A percentile compares a stretch with the other conserved stretches of the same genome.
These are phyloP conservation scores for Chlamydomonas asymmetrica DNA, from an alignment of 139 green algal genomes.

Conservation along the genomic window DNA sequence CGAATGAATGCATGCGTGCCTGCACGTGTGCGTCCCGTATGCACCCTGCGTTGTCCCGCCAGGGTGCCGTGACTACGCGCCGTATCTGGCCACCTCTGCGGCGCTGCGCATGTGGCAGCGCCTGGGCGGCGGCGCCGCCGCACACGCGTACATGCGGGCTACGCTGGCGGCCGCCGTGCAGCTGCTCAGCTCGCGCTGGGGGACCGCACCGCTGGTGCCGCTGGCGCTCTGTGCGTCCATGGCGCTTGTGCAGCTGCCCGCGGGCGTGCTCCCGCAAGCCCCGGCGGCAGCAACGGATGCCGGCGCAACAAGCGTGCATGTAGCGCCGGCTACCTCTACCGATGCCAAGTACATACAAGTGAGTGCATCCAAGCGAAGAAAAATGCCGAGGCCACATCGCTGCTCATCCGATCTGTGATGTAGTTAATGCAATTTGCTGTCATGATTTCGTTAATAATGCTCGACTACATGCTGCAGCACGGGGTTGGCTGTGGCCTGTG, in stretches of 20 bases:
- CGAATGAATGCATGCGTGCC: no score
- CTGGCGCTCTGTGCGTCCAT: constrained; percentile 50
- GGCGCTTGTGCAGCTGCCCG: constrained; percentile 55
- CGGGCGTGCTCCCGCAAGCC: no score
- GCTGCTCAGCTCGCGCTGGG: constrained; percentile 39
- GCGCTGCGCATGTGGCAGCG: constrained; percentile 51
- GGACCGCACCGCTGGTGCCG: constrained; percentile 41
- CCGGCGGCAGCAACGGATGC: constrained; percentile 57
- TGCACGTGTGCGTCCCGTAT: no score
- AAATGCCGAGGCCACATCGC: no score
- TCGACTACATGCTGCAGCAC: no score
- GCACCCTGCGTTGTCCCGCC: no score
- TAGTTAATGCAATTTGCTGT: no score
- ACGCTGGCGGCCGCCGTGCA: constrained; percentile 45
- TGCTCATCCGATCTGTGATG: no score
- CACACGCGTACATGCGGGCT: constrained; percentile 37
- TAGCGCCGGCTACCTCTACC: constrained; percentile 42
- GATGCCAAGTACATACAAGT: constrained; percentile 70
- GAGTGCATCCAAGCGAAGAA: background rate
- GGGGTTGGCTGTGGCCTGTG: no score
- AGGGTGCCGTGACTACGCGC: constrained; percentile 66
- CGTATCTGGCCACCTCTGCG: constrained; percentile 56
- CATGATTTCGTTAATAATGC: no score
- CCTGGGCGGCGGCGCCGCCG: constrained; percentile 19
- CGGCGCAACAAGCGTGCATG: constrained; percentile 56